These are phyloP conservation scores for Henningerozyma blattae DNA, from an alignment of 805 yeast genomes.

Conservation along the genomic window DNA sequence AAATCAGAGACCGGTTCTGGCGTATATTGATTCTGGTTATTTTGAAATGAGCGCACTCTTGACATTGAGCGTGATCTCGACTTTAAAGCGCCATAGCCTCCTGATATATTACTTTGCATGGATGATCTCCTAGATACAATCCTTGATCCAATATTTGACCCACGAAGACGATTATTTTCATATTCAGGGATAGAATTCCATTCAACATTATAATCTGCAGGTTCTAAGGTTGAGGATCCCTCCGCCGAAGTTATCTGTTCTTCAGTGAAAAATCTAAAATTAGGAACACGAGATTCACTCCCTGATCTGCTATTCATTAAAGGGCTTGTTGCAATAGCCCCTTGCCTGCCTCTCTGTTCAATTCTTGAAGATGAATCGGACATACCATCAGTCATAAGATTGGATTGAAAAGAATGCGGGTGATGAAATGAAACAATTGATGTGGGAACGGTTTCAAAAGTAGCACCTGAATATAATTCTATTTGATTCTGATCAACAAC, in stretches of 20 bases:
- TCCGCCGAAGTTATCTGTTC: slow-evolving; percentile 80
- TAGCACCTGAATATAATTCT: slow-evolving; percentile 71
- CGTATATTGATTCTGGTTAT: not conserved
- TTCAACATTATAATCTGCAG: slow-evolving; percentile 61
- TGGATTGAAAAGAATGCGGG: slow-evolving; percentile 39
- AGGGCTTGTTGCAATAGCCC: slow-evolving; percentile 1
- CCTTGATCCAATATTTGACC: slow-evolving; percentile 13
- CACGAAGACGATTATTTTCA: slow-evolving; percentile 31
- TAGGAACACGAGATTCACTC: slow-evolving; percentile 26
- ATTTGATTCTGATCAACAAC: slow-evolving; percentile 45
- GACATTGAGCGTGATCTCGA: slow-evolving; percentile 11
- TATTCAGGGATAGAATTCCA: slow-evolving; percentile 48
- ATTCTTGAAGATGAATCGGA: slow-evolving; percentile 15
- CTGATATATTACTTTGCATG: slow-evolving; percentile 10
- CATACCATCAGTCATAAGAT: slow-evolving; percentile 8
- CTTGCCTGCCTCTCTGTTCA: slow-evolving; percentile 3
- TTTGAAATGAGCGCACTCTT: slow-evolving; percentile 6
- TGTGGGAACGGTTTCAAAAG: slow-evolving; percentile 63
- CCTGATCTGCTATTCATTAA: slow-evolving; percentile 15
- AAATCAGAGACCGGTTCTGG: not conserved
- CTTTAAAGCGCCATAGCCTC: slow-evolving; percentile 13
- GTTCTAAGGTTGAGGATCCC: slow-evolving; percentile 70
- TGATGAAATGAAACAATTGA: slow-evolving; percentile 70
- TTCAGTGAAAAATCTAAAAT: slow-evolving; percentile 72
- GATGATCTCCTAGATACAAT: slow-evolving; percentile 18